phyloP scores from a whole-genome alignment of 331 rosid genomes.

The Saraca asoca region DNA sequence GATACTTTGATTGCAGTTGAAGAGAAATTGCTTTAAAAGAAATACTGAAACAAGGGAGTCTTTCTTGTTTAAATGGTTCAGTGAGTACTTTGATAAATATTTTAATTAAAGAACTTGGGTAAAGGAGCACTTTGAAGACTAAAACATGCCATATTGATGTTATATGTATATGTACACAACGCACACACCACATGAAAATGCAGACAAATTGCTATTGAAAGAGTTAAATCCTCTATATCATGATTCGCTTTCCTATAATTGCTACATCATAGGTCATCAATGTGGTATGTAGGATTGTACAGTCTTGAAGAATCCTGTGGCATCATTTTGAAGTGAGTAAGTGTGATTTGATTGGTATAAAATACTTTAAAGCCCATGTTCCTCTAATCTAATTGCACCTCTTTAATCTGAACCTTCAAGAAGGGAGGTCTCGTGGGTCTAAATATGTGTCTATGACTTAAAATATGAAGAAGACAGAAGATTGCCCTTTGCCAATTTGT shows the following conservation, averaged over 20 bases:
- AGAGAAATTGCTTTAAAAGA: background rate
- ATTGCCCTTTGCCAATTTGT: background rate
- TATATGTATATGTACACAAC: no score
- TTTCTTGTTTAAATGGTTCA: conserved; percentile 11
- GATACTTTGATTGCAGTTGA: background rate
- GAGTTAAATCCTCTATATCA: background rate
- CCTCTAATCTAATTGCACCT: conserved; percentile 18
- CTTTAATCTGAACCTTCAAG: conserved; percentile 5
- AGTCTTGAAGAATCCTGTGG: background rate
- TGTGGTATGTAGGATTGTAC: conserved; percentile 11
- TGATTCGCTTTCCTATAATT: conserved; percentile 7
- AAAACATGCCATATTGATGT: conserved; percentile 2
- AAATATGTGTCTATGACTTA: conserved; percentile 10
- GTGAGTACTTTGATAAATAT: conserved; percentile 10
- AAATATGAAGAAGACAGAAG: conserved; percentile 13
- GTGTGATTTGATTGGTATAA: background rate
- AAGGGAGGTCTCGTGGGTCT: background rate
- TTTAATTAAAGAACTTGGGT: background rate
- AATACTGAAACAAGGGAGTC: background rate
- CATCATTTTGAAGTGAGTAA: background rate
- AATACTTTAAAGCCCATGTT: background rate
- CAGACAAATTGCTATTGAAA: background rate
- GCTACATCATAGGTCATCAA: background rate
- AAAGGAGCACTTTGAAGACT: conserved; percentile 2
- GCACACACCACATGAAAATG: background rate